Base-by-base conservation (phyloP, 2,329 filamentous ascomycete species). In the Fusarium domesticum region DNA sequence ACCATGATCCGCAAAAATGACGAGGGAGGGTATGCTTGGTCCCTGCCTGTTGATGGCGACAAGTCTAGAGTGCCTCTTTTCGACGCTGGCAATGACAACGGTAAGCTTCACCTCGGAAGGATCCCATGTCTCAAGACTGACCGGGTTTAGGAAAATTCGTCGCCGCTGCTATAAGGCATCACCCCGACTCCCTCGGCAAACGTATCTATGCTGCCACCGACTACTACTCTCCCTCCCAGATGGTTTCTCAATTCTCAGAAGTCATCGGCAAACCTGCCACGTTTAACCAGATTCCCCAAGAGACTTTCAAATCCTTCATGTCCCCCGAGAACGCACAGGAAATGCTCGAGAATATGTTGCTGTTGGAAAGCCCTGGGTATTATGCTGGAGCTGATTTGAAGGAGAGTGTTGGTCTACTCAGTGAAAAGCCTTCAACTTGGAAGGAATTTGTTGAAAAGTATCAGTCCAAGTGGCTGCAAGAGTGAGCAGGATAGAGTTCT, bases 331-430 rank as follows among this genome's bases (percentile, higher is more conserved):
- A 61, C 6, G 59, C 61, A 1, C 51, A 66, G 39, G 71, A 74
- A 48, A 36, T 73, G 50, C 43, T 68, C 11, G 70, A 74, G 58
- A 74, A 71, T 44, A 64, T 71, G 59, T 50, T 65, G n/a, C 56
- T 74, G 6, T 47, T 73, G n/a, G 60, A 66, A 20, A 64, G 68
- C 15, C 69, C 65, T 5, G 70, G 70, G 1, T 74, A 73, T 49
- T 74, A 68, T 25, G 65, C 45, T 5, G 65, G 64, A 1, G 66
- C 59, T 23, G 56, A 59, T 32, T 44, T 71, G 7, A 54, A 56
- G 10, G 61, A 63, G 46, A 68, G 64, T 20, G 39, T 60, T 33
- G 50, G 43, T 2, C 50, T 71, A 19, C 32, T 72, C 5, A 62
- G 64, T 4, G 64, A 69, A 28, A 60, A 63, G 61, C 61, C 68